A percentile compares a stretch with the other conserved stretches of the same genome.
These are phyloP conservation scores for Orbilia ellipsospora DNA, from an alignment of 2,329 filamentous ascomycete genomes.

Conservation along the genomic window DNA sequence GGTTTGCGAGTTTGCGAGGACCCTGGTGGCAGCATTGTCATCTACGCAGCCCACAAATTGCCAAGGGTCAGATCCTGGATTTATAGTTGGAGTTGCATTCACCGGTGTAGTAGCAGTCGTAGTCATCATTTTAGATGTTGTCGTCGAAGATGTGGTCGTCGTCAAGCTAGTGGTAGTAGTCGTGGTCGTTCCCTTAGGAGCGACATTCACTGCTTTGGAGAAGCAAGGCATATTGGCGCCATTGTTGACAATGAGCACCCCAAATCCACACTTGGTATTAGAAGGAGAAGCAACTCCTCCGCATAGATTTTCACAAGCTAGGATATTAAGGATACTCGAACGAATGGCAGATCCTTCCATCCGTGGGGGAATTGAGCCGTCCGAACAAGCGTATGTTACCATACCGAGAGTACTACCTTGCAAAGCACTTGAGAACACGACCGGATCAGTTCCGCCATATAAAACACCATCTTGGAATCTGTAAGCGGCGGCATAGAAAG, in stretches of 20 bases:
- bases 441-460: conserved; percentile 28
- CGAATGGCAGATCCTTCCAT: conserved; percentile 29
- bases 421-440: conserved; percentile 16
- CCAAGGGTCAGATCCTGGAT: conserved; percentile 19
- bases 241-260: conserved; percentile 19
- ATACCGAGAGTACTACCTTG: conserved; percentile 1
- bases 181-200: conserved; percentile 1
- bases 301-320: conserved; percentile 16
- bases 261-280: conserved; percentile 27
- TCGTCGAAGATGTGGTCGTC: not conserved
- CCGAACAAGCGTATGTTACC: conserved; percentile 2
- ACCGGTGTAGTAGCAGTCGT: not conserved
- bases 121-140: too few relatives aligned
- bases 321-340: conserved; percentile 21
- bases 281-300: conserved; percentile 12
- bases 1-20: conserved; percentile 8
- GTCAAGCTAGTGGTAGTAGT: not conserved
- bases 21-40: conserved; percentile 4
- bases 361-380: conserved; percentile 4
- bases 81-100: conserved; percentile 9
- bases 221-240: conserved; percentile 18
- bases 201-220: conserved; percentile 19
- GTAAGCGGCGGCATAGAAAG: conserved; percentile 9
- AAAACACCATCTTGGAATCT: conserved; percentile 24
- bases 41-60: conserved; percentile 6